These are phyloP conservation scores for Heritiera fomes DNA, from an alignment of 345 rosid genomes.

Conservation along the genomic window DNA sequence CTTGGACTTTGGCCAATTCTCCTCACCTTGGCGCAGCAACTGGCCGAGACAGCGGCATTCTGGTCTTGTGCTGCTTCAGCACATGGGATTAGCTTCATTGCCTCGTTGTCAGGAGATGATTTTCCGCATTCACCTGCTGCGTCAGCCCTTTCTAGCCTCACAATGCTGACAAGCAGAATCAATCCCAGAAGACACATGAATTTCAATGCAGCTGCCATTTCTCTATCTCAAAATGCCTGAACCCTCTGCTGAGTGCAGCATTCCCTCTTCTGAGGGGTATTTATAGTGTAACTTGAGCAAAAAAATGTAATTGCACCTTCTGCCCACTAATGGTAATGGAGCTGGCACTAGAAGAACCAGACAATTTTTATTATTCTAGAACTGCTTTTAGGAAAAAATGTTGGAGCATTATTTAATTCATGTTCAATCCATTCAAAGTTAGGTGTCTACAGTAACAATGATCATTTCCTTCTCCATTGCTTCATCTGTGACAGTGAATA, in stretches of 20 bases:
- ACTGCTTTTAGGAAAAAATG: neutral
- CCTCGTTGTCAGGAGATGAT: constrained; percentile 39
- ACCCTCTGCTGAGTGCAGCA: constrained; percentile 20
- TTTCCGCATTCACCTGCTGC: constrained; percentile 50
- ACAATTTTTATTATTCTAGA: neutral
- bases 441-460: neutral
- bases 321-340: constrained; percentile 38
- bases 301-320: constrained; percentile 15
- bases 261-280: neutral
- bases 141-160: constrained; percentile 18
- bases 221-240: neutral
- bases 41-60: constrained; percentile 29
- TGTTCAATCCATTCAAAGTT: constrained; percentile 9
- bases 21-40: constrained; percentile 46
- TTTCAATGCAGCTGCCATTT: constrained; percentile 34
- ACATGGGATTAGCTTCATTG: constrained; percentile 41
- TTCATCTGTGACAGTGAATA: constrained; percentile 23
- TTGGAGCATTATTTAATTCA: neutral
- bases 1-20: constrained; percentile 35
- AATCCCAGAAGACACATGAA: constrained; percentile 31
- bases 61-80: constrained; percentile 38
- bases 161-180: constrained; percentile 20
- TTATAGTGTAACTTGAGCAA: constrained; percentile 33
- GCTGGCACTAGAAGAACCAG: constrained; percentile 31
- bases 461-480: neutral